Conservation (phyloP, 768 basidiomycete species). For the Fibroporia radiculosa region DNA sequence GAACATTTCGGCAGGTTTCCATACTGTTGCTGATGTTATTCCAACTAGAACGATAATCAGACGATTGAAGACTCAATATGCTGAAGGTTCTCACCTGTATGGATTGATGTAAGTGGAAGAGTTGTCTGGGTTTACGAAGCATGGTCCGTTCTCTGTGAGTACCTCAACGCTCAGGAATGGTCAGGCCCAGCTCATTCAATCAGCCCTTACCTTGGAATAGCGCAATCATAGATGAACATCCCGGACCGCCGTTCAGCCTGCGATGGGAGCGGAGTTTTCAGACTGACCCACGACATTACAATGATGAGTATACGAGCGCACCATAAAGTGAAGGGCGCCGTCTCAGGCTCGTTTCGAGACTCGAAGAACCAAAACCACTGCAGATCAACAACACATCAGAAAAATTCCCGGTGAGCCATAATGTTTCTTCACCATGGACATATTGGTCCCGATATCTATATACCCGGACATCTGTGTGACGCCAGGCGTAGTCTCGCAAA, state of each 20-base stretch:
- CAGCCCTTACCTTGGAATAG: constrained; percentile 47
- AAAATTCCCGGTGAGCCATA: too few species aligned
- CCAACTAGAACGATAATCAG: constrained; percentile 37
- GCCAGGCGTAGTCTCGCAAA: constrained; percentile 59
- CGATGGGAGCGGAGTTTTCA: too few species aligned
- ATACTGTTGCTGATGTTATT: constrained; percentile 59
- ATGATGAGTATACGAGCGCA: constrained; percentile 16
- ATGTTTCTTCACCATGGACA: constrained; percentile 53
- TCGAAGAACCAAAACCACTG: constrained; percentile 78
- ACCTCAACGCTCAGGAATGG: background rate
- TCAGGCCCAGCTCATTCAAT: background rate
- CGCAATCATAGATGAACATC: constrained; percentile 42
- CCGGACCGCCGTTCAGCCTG: constrained; percentile 29
- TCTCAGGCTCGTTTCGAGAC: constrained; percentile 48
- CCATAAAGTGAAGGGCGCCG: constrained; percentile 63
- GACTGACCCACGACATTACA: too few species aligned
- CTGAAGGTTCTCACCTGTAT: constrained; percentile 35
- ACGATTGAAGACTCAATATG: background rate
- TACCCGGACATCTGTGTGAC: constrained; percentile 58
- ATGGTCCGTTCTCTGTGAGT: constrained; percentile 53
- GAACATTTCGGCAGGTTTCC: constrained; percentile 14
- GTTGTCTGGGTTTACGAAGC: constrained; percentile 47
- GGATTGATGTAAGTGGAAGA: constrained; percentile 45
- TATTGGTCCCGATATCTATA: constrained; percentile 46
- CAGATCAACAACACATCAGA: too few species aligned